Evolutionary conservation across 2,329 filamentous ascomycete genomes (phyloP).

Genomic region (Keithomyces neogunnii): DNA sequence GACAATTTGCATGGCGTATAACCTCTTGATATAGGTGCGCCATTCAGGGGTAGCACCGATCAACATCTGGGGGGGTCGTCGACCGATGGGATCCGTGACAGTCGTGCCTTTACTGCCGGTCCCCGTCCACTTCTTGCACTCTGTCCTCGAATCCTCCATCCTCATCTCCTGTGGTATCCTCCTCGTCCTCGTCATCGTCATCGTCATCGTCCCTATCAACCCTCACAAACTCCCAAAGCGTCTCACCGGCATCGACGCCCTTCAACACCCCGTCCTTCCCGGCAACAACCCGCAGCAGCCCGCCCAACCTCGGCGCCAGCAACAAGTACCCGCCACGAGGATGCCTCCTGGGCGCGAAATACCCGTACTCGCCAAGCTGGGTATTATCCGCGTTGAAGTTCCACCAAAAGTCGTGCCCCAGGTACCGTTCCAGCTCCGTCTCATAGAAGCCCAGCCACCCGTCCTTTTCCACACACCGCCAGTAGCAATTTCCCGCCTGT

Average conservation of each 20-base stretch:
- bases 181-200: neutral
- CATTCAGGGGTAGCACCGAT: too few species aligned
- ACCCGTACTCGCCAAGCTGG: conserved; percentile 1
- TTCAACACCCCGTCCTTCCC: conserved; percentile 1
- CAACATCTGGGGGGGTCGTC: too few species aligned
- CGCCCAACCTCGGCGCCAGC: conserved; percentile 7
- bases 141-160: neutral
- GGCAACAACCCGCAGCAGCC: conserved; percentile 3
- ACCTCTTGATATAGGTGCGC: too few species aligned
- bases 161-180: neutral
- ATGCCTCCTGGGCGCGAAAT: conserved; percentile 4
- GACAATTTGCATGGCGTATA: too few species aligned
- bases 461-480: conserved; percentile 7
- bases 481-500: neutral
- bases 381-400: neutral
- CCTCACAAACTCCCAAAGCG: conserved; percentile 9
- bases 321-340: conserved; percentile 8
- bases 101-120: neutral
- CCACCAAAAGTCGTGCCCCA: conserved; percentile 4
- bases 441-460: conserved; percentile 9
- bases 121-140: neutral
- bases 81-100: too few species aligned
- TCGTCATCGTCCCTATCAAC: neutral
- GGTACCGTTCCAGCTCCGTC: conserved; percentile 2
- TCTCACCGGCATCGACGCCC: conserved; percentile 1